Conservation (phyloP, 495 filamentous ascomycete genomes). For the Glonium stellatum region DNA sequence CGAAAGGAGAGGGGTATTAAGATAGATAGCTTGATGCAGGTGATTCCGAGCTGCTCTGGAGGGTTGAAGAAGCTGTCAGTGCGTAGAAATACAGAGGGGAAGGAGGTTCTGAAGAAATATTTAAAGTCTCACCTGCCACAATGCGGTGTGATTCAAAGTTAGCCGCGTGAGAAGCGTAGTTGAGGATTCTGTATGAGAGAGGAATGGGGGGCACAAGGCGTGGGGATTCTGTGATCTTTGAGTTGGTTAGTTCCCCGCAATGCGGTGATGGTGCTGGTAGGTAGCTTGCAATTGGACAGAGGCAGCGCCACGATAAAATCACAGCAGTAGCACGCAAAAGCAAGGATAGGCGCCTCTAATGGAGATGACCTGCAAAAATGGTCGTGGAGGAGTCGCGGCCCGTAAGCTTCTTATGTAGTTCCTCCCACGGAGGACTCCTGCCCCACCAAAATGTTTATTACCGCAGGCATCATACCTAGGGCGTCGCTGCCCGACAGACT, state of each 20-base stretch:
- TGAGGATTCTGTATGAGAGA: too few relatives aligned
- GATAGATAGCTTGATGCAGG: neutral
- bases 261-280: neutral
- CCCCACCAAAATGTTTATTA: neutral
- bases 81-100: neutral
- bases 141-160: conserved; percentile 2
- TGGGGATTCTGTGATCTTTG: neutral
- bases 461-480: neutral
- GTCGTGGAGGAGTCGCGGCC: neutral
- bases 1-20: neutral
- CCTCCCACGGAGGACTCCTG: neutral
- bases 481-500: conserved; percentile 1
- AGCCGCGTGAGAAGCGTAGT: neutral
- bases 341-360: too few relatives aligned
- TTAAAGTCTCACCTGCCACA: neutral
- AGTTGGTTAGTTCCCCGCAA: neutral
- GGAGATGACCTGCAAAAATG: neutral
- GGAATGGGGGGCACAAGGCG: neutral
- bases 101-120: neutral
- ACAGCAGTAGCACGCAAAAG: neutral
- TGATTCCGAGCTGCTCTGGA: neutral
- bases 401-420: neutral
- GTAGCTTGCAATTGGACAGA: neutral
- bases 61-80: neutral
- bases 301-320: neutral